Percentiles rank a stretch among this genome's conserved stretches.
Evolutionary conservation across 371 early-diverging fungal species (phyloP).

Genomic region (Dichotomocladium elegans): DNA sequence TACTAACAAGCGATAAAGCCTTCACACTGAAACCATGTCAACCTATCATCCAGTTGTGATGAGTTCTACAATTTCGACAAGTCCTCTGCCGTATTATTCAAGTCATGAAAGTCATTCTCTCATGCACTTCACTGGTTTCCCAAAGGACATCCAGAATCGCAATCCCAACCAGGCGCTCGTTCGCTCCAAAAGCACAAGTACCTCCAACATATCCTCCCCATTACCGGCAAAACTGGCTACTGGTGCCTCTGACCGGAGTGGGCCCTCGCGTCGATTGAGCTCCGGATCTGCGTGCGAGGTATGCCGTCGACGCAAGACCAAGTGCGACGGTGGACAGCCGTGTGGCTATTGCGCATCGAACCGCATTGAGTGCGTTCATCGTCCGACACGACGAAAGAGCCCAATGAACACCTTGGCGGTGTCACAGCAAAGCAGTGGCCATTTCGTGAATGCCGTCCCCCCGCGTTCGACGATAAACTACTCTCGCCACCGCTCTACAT

Average conservation of each 20-base stretch:
- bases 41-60: too few species aligned
- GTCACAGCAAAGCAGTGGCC: too few species aligned
- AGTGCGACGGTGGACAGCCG: slow-evolving; percentile 47
- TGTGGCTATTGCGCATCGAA: slow-evolving; percentile 44
- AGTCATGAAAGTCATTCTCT: background rate
- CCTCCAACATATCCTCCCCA: background rate
- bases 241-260: background rate
- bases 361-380: slow-evolving; percentile 38
- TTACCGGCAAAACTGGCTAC: background rate
- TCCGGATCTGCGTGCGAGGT: slow-evolving; percentile 51
- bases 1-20: too few species aligned
- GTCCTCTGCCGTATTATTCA: background rate
- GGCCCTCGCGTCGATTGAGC: slow-evolving; percentile 32
- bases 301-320: slow-evolving; percentile 47
- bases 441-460: too few species aligned
- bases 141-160: too few species aligned
- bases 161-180: background rate
- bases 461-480: too few species aligned
- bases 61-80: too few species aligned
- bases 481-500: too few species aligned
- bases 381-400: slow-evolving; percentile 16
- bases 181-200: slow-evolving; percentile 6
- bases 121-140: too few species aligned
- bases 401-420: background rate
- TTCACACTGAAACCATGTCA: background rate